Conservation (phyloP, 129 eudicot genomes). For the Escallonia rubra region DNA sequence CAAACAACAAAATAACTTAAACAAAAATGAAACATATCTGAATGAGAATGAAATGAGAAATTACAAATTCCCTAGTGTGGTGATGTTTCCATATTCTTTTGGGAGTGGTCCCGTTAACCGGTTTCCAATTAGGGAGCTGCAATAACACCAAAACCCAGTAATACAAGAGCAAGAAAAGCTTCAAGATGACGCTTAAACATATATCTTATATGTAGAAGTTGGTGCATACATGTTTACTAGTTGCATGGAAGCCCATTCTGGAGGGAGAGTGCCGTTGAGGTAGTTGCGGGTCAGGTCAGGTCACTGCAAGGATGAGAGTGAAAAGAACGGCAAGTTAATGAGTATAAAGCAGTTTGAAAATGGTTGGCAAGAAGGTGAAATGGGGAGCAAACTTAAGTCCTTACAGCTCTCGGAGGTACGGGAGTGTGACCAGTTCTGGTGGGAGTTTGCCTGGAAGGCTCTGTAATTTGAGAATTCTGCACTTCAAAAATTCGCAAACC, state of each 20-base stretch:
- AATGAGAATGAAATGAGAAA: not conserved
- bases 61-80: slow-evolving; percentile 25
- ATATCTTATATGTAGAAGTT: not conserved
- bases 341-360: not conserved
- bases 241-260: slow-evolving; percentile 37
- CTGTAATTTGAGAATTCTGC: slow-evolving; percentile 60
- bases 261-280: slow-evolving; percentile 49
- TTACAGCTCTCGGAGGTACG: slow-evolving; percentile 55
- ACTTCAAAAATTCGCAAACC: not conserved
- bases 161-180: not conserved
- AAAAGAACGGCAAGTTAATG: not conserved
- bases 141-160: not conserved
- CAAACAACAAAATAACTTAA: not conserved
- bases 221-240: slow-evolving; percentile 39
- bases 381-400: not conserved
- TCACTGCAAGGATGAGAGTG: slow-evolving; percentile 26
- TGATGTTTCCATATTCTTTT: slow-evolving; percentile 22
- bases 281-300: slow-evolving; percentile 44
- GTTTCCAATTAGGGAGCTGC: slow-evolving; percentile 29
- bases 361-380: not conserved
- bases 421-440: slow-evolving; percentile 34
- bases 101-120: slow-evolving; percentile 25
- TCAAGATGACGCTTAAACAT: not conserved
- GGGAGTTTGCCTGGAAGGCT: slow-evolving; percentile 56
- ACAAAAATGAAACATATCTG: not conserved